A percentile compares a stretch with the other conserved stretches of the same genome.
phyloP scores from a whole-genome alignment of 805 yeast genomes.

The Dipodascopsis tothii region DNA sequence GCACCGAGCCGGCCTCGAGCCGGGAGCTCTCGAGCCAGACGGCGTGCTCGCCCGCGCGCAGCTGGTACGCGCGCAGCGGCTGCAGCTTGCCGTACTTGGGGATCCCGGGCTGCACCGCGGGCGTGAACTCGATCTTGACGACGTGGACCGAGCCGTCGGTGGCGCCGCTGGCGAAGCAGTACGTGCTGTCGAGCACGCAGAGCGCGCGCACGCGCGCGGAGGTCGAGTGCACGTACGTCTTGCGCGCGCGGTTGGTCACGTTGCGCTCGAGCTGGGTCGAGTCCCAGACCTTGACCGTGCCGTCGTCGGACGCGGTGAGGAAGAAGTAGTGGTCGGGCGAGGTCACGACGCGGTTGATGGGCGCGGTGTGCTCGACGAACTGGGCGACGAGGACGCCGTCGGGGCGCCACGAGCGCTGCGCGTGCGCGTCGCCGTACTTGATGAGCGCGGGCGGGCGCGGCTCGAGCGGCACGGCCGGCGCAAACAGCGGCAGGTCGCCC shows the following conservation, averaged over 20 bases:
- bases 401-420: constrained; percentile 31
- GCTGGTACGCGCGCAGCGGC: constrained; percentile 38
- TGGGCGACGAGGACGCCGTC: constrained; percentile 54
- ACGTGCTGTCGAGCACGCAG: constrained; percentile 28
- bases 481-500: constrained; percentile 63
- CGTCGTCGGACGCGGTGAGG: constrained; percentile 70
- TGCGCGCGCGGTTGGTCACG: constrained; percentile 33
- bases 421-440: constrained; percentile 2
- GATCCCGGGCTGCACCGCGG: constrained; percentile 14
- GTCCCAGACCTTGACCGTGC: constrained; percentile 75
- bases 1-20: constrained; percentile 35
- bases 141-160: constrained; percentile 28
- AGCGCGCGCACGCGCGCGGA: constrained; percentile 26
- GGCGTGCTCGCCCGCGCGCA: constrained; percentile 40
- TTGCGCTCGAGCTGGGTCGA: constrained; percentile 54
- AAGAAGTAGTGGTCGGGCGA: constrained; percentile 60
- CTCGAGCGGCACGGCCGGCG: constrained; percentile 31
- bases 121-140: constrained; percentile 25
- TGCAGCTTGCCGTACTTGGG: constrained; percentile 23
- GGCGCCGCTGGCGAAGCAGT: constrained; percentile 29
- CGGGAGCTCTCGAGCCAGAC: constrained; percentile 39
- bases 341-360: constrained; percentile 51
- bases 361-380: constrained; percentile 53
- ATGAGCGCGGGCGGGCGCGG: constrained; percentile 12
- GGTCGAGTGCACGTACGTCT: constrained; percentile 22